A percentile compares a stretch with the other conserved stretches of the same genome.
Evolutionary conservation across 768 basidiomycete species (phyloP).

Genomic region (Piloderma croceum): DNA sequence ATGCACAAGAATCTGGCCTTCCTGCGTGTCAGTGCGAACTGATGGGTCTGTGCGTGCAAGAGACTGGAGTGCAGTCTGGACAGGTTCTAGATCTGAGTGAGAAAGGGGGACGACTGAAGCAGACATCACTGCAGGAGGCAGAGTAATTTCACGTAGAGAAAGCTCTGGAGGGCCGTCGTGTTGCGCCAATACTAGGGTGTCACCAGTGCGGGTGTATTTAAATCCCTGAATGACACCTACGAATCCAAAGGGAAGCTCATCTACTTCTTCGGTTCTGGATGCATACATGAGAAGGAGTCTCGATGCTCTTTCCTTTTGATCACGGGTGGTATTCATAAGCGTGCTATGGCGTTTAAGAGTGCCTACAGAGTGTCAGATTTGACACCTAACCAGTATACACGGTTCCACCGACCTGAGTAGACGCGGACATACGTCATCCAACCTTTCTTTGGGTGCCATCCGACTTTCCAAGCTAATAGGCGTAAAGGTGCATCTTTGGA

Average conservation of each 20-base stretch:
- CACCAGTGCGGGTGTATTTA: constrained; percentile 80
- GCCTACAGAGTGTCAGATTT: constrained; percentile 38
- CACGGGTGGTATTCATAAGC: constrained; percentile 60
- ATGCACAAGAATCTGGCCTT: constrained; percentile 79
- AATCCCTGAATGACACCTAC: constrained; percentile 83
- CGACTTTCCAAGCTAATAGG: constrained; percentile 83
- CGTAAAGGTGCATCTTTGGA: constrained; percentile 46
- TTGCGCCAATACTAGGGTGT: constrained; percentile 64
- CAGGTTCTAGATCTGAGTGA: constrained; percentile 70
- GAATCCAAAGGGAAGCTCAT: constrained; percentile 72
- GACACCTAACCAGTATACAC: constrained; percentile 2
- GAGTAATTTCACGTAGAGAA: constrained; percentile 56
- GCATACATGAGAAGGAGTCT: constrained; percentile 80
- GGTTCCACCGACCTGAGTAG: constrained; percentile 64
- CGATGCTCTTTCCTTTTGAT: constrained; percentile 65
- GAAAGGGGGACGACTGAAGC: constrained; percentile 77
- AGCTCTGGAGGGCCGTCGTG: constrained; percentile 33
- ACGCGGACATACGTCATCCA: constrained; percentile 94
- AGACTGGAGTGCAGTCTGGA: constrained; percentile 67
- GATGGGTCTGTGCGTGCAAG: constrained; percentile 88
- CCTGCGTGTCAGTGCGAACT: constrained; percentile 70
- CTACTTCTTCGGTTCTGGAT: constrained; percentile 68
- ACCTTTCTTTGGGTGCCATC: constrained; percentile 74
- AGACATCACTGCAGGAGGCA: constrained; percentile 83
- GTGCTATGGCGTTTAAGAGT: constrained; percentile 58